Evolutionary conservation across 257 asterid species (phyloP), one percentile per base, ranked within the genome.

Genomic region (Anisodus tanguticus): DNA sequence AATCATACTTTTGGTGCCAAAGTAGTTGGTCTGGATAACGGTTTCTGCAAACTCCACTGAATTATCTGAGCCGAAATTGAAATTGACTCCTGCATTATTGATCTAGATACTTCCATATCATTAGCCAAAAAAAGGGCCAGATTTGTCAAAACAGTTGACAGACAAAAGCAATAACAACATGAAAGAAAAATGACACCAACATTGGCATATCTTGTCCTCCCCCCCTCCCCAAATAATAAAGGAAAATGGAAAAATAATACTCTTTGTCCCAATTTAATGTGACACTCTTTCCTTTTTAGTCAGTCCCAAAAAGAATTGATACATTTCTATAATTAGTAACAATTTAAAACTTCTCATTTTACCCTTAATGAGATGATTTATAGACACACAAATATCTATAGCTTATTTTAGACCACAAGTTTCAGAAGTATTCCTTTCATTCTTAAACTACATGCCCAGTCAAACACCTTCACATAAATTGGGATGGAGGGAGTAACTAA

Each of bases 1-100:
- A 82, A 90, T 91, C 91, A 95, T 87, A 71, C 88, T 93, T 88
- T 92, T 95, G 83, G 98, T 92, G 86, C 99, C 99, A 17, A 85
- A 89, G 86, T 95, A 95, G 90, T 94, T 95, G 84, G 98, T 93
- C 37, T 8, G 71, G n/a, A 95, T 89, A 71, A 93, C 98, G 51
- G 87, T 86, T 84, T 94, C 96, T 64, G 97, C 95, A 77, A 51
- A 83, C 85, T 94, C 97, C 82, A 93, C 93, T 1, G 94, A 91
- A 88, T 94, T 95, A 26, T 92, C 94, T 7, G 95, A 63, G 83
- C 97, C 97, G 12, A 86, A 31, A 84, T 94, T 95, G 92, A 87
- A 91, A 86, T 94, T 95, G 68, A 93, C 93, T 85, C 99, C 99
- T 51, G 99, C 99, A 88, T 92, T 95, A 87, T 94, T 95, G 64